Evolutionary conservation across 2,329 filamentous ascomycete genomes (phyloP), one percentile per base, ranked within the genome.

Genomic region (Elsinoe batatas): DNA sequence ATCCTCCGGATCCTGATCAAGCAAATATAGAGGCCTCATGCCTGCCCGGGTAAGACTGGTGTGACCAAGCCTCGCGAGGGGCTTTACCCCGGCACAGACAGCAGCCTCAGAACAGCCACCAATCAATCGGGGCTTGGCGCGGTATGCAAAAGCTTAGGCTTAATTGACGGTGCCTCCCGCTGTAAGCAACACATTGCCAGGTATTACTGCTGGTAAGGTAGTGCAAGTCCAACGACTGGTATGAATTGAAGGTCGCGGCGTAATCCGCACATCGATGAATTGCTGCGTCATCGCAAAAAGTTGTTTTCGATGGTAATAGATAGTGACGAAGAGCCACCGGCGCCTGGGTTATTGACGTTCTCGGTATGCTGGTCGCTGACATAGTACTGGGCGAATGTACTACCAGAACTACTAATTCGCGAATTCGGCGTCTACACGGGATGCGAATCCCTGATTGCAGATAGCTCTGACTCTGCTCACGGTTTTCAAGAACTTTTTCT

Each of bases 81-180:
- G 44, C 15, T 49, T 26, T 50, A 2, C 33, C 32, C 17, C 47
- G 33, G 47, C 18, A 26, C 8, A 38, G 32, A 37, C 47, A 20
- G 26, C 22, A 13, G 37, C 37, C 37, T 15, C 37, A 5, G 37
- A n/a, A 40, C 37, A 49, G 32, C 44, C 44, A 37, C 47, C 47
- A 51, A 51, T 51, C 47, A 38, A 51, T 51, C 33, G 32, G 3
- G 47, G 17, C 47, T 51, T 38, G 47, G 47, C 47, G 7, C 47
- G 47, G 47, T 35, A 38, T 51, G n/a, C 15, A 36, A 18, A 51
- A 51, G 47, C 47, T 51, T 51, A 35, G 32, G 47, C 32, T 35
- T 38, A 30, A 26, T 44, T 20, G 40, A 17, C 40, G 17, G 40
- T 22, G 40, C n/a, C 32, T 15, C 5, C 22, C 43, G 11, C 43